Conservation (phyloP, 176 grass and related monocot species). For the Lolium perenne region DNA sequence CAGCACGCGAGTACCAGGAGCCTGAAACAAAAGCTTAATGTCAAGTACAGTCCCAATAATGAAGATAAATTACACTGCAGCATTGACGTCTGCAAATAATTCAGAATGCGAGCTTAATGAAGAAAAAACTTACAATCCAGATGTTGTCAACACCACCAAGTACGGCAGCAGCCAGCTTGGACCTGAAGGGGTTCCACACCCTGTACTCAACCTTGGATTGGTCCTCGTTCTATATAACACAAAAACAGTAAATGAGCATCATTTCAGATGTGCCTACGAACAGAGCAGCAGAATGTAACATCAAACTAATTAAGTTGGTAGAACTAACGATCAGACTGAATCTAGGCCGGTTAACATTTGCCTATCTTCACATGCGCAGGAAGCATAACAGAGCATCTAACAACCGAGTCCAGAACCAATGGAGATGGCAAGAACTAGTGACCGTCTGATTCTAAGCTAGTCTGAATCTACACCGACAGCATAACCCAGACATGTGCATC, state of each 20-base stretch:
- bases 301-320: not conserved
- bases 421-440: not conserved
- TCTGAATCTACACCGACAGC: not conserved
- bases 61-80: no score
- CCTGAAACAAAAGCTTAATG: conserved; percentile 35
- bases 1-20: conserved; percentile 71
- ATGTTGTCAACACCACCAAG: conserved; percentile 88
- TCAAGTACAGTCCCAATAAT: not conserved
- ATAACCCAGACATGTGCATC: not conserved
- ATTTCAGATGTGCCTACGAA: not conserved
- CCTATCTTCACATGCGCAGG: not conserved
- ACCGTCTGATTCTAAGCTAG: not conserved
- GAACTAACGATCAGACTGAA: not conserved
- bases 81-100: not conserved
- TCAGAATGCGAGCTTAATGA: no score
- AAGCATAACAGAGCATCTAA: not conserved
- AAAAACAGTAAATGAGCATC: not conserved
- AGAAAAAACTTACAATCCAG: conserved; percentile 69
- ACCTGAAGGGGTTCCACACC: conserved; percentile 90
- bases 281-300: not conserved
- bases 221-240: conserved; percentile 66
- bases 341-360: not conserved
- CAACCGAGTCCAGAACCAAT: rapidly evolving
- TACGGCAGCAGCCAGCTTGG: conserved; percentile 86
- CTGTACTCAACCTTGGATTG: conserved; percentile 78